Conservation (phyloP, 2,329 filamentous ascomycete species). For the Chalaropsis thielavioides region DNA sequence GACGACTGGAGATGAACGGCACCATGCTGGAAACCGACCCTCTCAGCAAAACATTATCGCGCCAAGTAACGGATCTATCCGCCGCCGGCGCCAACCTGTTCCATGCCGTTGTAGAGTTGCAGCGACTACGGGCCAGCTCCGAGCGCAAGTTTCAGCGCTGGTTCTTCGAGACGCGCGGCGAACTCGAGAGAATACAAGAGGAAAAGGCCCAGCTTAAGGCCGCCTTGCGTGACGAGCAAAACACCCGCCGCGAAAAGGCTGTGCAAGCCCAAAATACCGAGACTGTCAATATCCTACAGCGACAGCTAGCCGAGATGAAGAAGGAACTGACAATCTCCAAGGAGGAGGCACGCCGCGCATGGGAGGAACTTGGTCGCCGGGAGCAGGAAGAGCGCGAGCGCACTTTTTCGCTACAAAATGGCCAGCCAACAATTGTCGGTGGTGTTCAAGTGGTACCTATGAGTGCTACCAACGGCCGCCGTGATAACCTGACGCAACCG, state of each 20-base stretch:
- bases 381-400: constrained; percentile 88
- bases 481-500: constrained; percentile 29
- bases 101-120: constrained; percentile 90
- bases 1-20: constrained; percentile 77
- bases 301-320: constrained; percentile 75
- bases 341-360: constrained; percentile 85
- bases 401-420: constrained; percentile 70
- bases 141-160: constrained; percentile 96
- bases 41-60: constrained; percentile 71
- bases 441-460: constrained; percentile 93
- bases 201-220: constrained; percentile 65
- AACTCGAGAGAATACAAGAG: constrained; percentile 75
- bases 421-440: constrained; percentile 75
- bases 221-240: constrained; percentile 59
- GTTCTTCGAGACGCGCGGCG: constrained; percentile 89
- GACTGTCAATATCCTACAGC: constrained; percentile 37
- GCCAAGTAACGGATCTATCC: constrained; percentile 93
- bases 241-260: constrained; percentile 51
- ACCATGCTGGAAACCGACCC: constrained; percentile 72
- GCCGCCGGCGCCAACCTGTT: constrained; percentile 94
- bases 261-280: constrained; percentile 17
- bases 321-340: constrained; percentile 90
- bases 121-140: constrained; percentile 82
- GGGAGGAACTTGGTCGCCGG: constrained; percentile 87
- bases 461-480: constrained; percentile 43